Base-by-base conservation (phyloP, 441 rosid genomes). In the Metrosideros polymorpha region DNA sequence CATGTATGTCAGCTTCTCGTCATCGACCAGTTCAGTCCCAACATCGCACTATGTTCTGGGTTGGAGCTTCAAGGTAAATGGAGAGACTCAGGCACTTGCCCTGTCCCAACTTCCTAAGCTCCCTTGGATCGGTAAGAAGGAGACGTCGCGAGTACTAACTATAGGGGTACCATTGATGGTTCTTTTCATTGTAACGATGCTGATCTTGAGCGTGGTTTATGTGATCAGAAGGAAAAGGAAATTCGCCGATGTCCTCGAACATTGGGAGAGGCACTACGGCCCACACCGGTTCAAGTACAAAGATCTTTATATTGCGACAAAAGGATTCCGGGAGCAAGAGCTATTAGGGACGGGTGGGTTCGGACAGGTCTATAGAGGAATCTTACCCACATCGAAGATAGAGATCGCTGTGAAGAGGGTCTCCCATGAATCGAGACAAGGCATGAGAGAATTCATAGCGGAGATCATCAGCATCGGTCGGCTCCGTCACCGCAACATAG, bases 311-410 rank as follows among this genome's bases (percentile, higher is more conserved):
- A 24, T 55, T 5, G 59, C 59, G 3, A 55, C 59, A 25, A 55
- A 55, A 55, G 59, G 59, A 55, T 55, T 55, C 29, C 59, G 59
- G 13, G 59, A 55, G n/a, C 94, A 92, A 84, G 92, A 84, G 85
- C 90, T 95, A 12, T 93, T 97, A 6, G 99, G 98, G 0, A 83
- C 88, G 1, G 99, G 98, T 4, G 99, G 99, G 14, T 97, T 96
- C 25, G 98, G 99, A 13, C 84, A 90, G n/a, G 99, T 97, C 83
- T 95, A 91, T 85, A 94, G 90, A 91, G 99, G 99, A 17, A 90
- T 88, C 22, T 87, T 97, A 57, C 93, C 89, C 0, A 87, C 55
- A 59, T 87, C 96, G 5, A 92, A 94, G 49, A 55, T 90, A 47
- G 91, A 92, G 86, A 90, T 95, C 35, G 98, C 97, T 0, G 99